Percentiles rank a stretch among this genome's conserved stretches.
Evolutionary conservation across 306 rosid species (phyloP).

Genomic region (Trifolium pratense): DNA sequence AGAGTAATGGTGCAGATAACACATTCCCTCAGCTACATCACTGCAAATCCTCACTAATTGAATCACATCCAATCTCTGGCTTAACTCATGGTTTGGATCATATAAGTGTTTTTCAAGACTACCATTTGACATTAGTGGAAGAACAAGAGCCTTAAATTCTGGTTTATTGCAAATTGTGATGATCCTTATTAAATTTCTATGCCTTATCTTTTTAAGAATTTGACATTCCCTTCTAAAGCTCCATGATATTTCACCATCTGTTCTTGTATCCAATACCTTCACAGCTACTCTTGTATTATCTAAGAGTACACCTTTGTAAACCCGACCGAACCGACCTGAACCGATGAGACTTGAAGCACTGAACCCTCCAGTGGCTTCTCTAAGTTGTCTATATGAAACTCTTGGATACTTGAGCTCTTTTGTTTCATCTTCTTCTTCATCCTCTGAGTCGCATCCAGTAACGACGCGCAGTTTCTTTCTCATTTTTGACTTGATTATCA

Average conservation of each 20-base stretch:
- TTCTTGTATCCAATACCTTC: conserved; percentile 65
- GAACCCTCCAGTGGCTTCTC: conserved; percentile 82
- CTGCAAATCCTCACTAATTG: conserved; percentile 78
- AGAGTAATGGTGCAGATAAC: conserved; percentile 85
- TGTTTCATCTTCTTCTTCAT: conserved; percentile 59
- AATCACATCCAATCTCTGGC: conserved; percentile 55
- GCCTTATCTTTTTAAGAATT: conserved; percentile 72
- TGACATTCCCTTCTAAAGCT: conserved; percentile 85
- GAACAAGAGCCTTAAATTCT: conserved; percentile 86
- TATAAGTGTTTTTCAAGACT: conserved; percentile 85
- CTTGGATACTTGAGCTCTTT: conserved; percentile 69
- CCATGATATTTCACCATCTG: conserved; percentile 59
- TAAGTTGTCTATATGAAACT: conserved; percentile 73
- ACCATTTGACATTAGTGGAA: conserved; percentile 87
- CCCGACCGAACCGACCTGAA: conserved; percentile 78
- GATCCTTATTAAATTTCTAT: conserved; percentile 83
- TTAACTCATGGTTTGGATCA: conserved; percentile 62
- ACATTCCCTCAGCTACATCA: conserved; percentile 90
- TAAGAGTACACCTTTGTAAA: conserved; percentile 77
- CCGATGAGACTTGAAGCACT: conserved; percentile 73
- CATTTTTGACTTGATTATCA: conserved; percentile 48
- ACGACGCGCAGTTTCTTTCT: conserved; percentile 38
- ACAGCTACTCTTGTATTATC: conserved; percentile 85
- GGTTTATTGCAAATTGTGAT: conserved; percentile 78
- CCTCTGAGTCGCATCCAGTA: conserved; percentile 42